phyloP scores from a whole-genome alignment of 2,329 filamentous ascomycete genomes.

The Hymenoscyphus scutula region DNA sequence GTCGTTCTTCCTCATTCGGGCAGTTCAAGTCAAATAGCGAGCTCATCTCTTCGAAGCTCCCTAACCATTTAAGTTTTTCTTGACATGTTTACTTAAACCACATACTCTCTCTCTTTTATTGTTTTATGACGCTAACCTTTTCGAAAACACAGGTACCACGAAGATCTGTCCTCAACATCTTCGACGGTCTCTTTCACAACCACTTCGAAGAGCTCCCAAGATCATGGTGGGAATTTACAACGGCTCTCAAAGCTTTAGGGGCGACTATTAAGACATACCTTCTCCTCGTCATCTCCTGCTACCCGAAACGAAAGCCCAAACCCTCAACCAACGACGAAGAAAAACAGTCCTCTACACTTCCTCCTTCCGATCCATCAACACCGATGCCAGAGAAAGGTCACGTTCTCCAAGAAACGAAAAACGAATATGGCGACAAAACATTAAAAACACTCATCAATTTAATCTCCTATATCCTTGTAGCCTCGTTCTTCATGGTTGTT shows the following conservation, averaged over 20 bases:
- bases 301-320: neutral
- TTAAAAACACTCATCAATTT: neutral
- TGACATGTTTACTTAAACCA: too few species aligned
- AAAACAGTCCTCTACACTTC: neutral
- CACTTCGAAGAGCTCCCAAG: slow-evolving; percentile 10
- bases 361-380: neutral
- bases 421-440: neutral
- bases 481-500: neutral
- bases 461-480: neutral
- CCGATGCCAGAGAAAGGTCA: neutral
- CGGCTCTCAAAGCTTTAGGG: neutral
- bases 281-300: neutral
- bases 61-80: too few species aligned
- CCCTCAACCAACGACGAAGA: neutral
- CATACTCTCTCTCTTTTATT: neutral
- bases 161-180: slow-evolving; percentile 5
- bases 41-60: too few species aligned
- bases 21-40: too few species aligned
- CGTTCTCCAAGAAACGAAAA: neutral
- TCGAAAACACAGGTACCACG: slow-evolving; percentile 2
- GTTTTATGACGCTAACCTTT: neutral
- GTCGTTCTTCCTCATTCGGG: too few species aligned
- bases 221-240: slow-evolving; percentile 1
- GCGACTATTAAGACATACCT: neutral
- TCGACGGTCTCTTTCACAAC: slow-evolving; percentile 9